Evolutionary conservation across 495 filamentous ascomycete species (phyloP).

Genomic region (Penicillium maclennaniae): DNA sequence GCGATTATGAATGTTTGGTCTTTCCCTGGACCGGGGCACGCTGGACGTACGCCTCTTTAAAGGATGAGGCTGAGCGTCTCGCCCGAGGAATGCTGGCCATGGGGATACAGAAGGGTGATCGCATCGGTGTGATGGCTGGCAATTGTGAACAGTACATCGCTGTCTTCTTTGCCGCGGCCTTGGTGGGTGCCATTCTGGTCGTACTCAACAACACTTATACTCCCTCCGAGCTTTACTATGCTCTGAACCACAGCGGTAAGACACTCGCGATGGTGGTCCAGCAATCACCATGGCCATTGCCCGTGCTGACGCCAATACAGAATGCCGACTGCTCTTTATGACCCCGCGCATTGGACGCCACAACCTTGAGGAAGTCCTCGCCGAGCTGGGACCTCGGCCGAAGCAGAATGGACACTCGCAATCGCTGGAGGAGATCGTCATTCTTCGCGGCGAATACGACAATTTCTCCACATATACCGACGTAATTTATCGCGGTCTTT

Average conservation of each 20-base stretch:
- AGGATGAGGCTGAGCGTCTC: conserved; percentile 55
- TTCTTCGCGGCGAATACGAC: conserved; percentile 49
- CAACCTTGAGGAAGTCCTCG: conserved; percentile 51
- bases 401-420: conserved; percentile 28
- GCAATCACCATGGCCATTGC: no score
- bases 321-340: conserved; percentile 62
- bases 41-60: conserved; percentile 63
- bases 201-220: conserved; percentile 73
- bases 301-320: conserved; percentile 17
- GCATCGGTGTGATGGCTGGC: conserved; percentile 66
- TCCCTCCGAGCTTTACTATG: conserved; percentile 57
- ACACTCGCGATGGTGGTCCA: background rate
- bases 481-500: conserved; percentile 33
- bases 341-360: conserved; percentile 57
- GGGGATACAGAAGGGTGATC: conserved; percentile 59
- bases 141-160: conserved; percentile 69
- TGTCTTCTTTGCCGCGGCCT: conserved; percentile 63
- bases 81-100: conserved; percentile 55
- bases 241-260: conserved; percentile 60
- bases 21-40: conserved; percentile 63
- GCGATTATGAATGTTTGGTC: conserved; percentile 56
- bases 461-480: conserved; percentile 50
- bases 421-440: conserved; percentile 47
- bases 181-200: conserved; percentile 64
- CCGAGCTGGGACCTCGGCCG: conserved; percentile 42